Evolutionary conservation across 2,329 filamentous ascomycete species (phyloP).

Genomic region (Alternaria sp.): DNA sequence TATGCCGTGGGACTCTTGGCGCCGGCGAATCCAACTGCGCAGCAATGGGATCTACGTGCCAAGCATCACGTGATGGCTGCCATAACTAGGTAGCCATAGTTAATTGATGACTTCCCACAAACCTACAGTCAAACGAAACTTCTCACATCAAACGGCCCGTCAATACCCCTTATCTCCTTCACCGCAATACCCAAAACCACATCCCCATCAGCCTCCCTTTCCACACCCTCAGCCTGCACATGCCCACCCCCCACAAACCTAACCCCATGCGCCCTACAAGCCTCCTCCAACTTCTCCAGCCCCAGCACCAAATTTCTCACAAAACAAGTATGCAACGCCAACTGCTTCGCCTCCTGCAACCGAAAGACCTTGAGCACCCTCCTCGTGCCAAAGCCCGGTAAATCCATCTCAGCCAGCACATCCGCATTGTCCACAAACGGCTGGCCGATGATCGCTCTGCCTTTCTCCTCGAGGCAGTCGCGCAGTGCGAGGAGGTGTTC

Average conservation of each 20-base stretch:
- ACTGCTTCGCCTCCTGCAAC: neutral
- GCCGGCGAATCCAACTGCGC: neutral
- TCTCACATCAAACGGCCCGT: neutral
- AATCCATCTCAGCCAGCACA: neutral
- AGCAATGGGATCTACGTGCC: neutral
- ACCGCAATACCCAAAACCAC: neutral
- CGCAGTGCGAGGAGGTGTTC: neutral
- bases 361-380: neutral
- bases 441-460: neutral
- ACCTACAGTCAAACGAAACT: too few species aligned
- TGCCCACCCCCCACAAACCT: neutral
- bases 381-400: neutral
- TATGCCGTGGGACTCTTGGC: neutral
- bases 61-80: neutral
- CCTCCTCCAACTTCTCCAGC: neutral
- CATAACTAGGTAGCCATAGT: neutral
- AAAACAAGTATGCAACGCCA: neutral
- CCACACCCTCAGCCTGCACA: neutral
- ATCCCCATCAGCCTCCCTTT: neutral
- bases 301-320: neutral
- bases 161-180: neutral
- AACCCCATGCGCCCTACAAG: neutral
- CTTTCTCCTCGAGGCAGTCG: neutral
- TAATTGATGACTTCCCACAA: too few species aligned
- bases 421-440: neutral